Conservation (phyloP, 179 eudicot species). For the Nepenthes alata region DNA sequence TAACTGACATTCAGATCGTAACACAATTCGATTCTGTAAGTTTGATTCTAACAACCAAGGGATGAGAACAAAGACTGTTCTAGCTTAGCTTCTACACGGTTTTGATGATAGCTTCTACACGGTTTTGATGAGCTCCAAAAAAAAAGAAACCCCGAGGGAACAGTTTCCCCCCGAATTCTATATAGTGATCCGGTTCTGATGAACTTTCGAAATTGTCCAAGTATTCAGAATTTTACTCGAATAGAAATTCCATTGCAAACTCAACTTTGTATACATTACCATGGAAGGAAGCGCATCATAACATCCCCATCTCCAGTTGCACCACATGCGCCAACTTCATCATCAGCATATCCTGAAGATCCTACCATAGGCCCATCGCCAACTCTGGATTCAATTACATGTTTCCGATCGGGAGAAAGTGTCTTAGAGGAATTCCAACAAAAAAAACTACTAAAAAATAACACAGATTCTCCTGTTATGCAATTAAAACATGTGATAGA, state of each 20-base stretch:
- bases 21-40: too few relatives aligned
- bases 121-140: too few relatives aligned
- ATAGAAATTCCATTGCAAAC: not conserved
- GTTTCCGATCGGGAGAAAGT: conserved; percentile 12
- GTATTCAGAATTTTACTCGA: not conserved
- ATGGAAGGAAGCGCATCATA: conserved; percentile 99
- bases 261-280: conserved; percentile 24
- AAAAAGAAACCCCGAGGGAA: too few relatives aligned
- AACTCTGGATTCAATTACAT: conserved; percentile 40
- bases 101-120: too few relatives aligned
- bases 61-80: not conserved
- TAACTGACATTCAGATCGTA: conserved; percentile 35
- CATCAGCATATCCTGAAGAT: conserved; percentile 84
- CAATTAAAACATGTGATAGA: not conserved
- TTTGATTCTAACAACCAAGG: not conserved
- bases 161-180: too few relatives aligned
- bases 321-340: conserved; percentile 93
- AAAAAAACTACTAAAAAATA: not conserved
- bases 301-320: conserved; percentile 97
- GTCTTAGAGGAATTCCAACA: not conserved
- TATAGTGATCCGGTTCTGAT: not conserved
- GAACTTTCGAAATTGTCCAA: not conserved
- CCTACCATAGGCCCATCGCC: conserved; percentile 98
- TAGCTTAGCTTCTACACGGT: not conserved
- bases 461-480: not conserved